Conservation (phyloP, 2,329 filamentous ascomycete species). For the Pseudocercospora crystallina region DNA sequence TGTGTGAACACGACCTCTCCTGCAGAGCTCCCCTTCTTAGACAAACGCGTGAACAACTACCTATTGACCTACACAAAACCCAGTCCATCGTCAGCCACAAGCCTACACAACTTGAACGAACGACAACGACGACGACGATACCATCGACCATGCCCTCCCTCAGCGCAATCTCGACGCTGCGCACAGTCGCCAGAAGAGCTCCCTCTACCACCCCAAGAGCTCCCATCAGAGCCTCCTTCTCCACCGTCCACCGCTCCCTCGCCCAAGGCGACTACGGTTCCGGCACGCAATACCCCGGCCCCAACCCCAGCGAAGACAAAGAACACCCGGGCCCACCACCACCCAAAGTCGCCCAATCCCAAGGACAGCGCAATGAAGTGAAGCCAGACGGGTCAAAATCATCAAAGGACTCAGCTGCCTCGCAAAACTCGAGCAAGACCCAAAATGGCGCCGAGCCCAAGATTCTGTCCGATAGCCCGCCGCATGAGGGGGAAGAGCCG, state of each 20-base stretch:
- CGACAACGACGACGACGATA: no score
- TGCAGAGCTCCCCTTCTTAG: no score
- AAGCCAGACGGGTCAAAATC: background rate
- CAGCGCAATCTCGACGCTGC: background rate
- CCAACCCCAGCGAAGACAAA: constrained; percentile 8
- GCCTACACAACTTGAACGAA: no score
- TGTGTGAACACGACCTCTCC: no score
- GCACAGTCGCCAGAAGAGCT: background rate
- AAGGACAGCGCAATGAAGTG: constrained; percentile 7
- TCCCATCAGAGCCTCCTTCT: constrained; percentile 1
- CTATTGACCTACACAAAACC: no score
- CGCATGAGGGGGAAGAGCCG: constrained; percentile 7
- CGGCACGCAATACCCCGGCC: constrained; percentile 10
- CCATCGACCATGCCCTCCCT: background rate
- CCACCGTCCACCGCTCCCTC: constrained; percentile 2
- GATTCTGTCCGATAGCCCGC: constrained; percentile 10
- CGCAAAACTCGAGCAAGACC: background rate
- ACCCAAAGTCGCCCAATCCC: constrained; percentile 2
- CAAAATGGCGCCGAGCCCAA: constrained; percentile 9
- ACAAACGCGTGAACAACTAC: no score
- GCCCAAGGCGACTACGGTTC: constrained; percentile 16
- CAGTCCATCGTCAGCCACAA: no score
- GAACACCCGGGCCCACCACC: constrained; percentile 19
- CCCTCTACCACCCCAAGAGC: background rate
- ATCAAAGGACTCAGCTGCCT: background rate